These are phyloP conservation scores for Phaeosphaeriaceae sp. DNA, from an alignment of 2,329 filamentous ascomycete genomes.

Conservation along the genomic window DNA sequence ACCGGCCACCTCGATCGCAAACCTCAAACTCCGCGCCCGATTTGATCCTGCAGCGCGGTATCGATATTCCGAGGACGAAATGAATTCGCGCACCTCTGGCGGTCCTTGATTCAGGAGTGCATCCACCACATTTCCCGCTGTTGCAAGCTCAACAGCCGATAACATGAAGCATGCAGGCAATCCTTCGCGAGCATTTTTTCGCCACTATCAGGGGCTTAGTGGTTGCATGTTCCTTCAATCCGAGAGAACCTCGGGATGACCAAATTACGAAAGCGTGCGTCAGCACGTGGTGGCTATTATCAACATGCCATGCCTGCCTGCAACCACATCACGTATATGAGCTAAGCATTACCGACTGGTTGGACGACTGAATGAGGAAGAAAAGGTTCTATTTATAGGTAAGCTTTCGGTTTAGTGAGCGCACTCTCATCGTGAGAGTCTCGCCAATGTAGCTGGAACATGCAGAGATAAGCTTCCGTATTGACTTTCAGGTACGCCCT, in stretches of 20 bases:
- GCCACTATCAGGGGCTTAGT: not conserved
- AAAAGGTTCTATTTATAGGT: not conserved
- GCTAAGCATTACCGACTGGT: not conserved
- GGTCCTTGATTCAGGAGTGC: not conserved
- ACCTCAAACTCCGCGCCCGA: not conserved
- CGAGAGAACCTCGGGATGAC: not conserved
- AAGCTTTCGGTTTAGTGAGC: too few relatives aligned
- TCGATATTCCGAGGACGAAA: not conserved
- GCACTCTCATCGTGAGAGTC: too few relatives aligned
- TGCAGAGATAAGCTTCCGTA: not conserved
- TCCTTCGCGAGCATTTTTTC: not conserved
- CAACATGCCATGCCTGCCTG: not conserved
- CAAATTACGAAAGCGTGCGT: not conserved
- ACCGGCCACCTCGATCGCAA: not conserved
- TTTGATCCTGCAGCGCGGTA: not conserved
- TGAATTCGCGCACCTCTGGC: not conserved
- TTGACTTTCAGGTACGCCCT: too few relatives aligned
- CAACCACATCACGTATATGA: not conserved
- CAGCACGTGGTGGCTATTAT: not conserved
- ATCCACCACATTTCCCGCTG: not conserved
- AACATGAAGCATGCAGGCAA: not conserved
- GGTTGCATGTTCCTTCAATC: not conserved
- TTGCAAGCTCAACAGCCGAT: not conserved
- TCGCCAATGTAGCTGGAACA: not conserved
- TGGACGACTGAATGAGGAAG: not conserved